Conservation (phyloP, 208 protist species). For the Leishmania turanica region DNA sequence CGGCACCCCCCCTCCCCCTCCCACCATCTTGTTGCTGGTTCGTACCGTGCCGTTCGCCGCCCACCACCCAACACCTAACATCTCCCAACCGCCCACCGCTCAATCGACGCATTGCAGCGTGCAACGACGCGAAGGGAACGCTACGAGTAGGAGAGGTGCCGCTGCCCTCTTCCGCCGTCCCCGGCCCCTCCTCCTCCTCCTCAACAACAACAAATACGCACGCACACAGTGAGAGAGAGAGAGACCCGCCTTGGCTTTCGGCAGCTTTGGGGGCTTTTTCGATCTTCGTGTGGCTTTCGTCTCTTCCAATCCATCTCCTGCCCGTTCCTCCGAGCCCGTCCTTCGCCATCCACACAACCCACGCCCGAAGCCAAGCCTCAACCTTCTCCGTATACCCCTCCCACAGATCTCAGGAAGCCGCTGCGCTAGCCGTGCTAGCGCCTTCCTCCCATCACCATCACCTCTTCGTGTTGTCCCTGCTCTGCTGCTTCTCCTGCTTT, state of each 20-base stretch:
- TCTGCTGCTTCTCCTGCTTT: neutral
- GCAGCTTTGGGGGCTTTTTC: neutral
- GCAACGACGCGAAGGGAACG: too few relatives aligned
- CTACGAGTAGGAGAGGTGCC: too few relatives aligned
- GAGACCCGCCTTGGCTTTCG: too few relatives aligned
- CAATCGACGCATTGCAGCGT: neutral
- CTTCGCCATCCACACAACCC: neutral
- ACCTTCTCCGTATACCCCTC: neutral
- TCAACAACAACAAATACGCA: too few relatives aligned
- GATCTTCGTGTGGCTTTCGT: neutral
- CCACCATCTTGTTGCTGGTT: too few relatives aligned
- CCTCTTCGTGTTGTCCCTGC: neutral
- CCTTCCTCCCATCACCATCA: neutral
- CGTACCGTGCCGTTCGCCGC: too few relatives aligned
- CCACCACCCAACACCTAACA: too few relatives aligned
- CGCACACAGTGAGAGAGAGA: too few relatives aligned
- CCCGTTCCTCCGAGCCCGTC: neutral
- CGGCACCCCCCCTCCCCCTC: too few relatives aligned
- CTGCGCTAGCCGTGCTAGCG: neutral
- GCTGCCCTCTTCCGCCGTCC: too few relatives aligned
- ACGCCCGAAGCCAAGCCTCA: neutral
- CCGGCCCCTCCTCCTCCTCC: too few relatives aligned
- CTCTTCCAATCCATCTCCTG: neutral
- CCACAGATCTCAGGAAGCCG: neutral
- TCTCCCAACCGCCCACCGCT: too few relatives aligned